phyloP scores from a whole-genome alignment of 2,329 filamentous ascomycete genomes.

The Blumeriella jaapii region DNA sequence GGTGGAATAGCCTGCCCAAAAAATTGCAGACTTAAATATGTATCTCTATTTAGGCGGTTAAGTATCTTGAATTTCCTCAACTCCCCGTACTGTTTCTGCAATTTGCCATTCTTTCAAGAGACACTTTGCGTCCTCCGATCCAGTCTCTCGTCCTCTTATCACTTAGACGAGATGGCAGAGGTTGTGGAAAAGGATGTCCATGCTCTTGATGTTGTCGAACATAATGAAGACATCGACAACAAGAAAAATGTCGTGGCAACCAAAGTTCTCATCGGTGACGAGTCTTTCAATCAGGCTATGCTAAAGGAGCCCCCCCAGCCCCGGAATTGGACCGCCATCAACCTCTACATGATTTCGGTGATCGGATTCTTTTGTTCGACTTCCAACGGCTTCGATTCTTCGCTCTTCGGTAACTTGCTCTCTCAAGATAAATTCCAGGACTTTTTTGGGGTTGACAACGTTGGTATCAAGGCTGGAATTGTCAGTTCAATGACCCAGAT shows the following conservation, averaged over 20 bases:
- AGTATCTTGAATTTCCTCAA: too few relatives aligned
- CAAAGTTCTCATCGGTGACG: constrained; percentile 27
- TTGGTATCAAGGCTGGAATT: constrained; percentile 37
- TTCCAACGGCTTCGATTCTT: constrained; percentile 40
- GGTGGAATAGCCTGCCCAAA: too few relatives aligned
- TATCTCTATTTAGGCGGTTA: too few relatives aligned
- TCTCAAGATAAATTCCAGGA: constrained; percentile 31
- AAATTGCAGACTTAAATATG: too few relatives aligned
- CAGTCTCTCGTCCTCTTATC: too few relatives aligned
- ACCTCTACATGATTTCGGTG: constrained; percentile 33
- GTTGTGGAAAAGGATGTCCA: constrained; percentile 10
- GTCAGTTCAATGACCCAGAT: constrained; percentile 40
- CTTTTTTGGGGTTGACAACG: constrained; percentile 30
- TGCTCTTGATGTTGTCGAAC: constrained; percentile 2
- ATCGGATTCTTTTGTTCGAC: constrained; percentile 37
- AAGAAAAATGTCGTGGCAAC: constrained; percentile 7
- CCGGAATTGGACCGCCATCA: constrained; percentile 29
- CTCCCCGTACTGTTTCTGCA: too few relatives aligned
- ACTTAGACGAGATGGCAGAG: constrained; percentile 11
- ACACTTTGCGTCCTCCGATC: too few relatives aligned
- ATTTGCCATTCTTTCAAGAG: too few relatives aligned
- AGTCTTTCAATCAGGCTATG: constrained; percentile 29
- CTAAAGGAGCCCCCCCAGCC: constrained; percentile 37
- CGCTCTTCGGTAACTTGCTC: constrained; percentile 36
- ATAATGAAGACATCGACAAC: constrained; percentile 9